A percentile compares a stretch with the other conserved stretches of the same genome.
phyloP scores from a whole-genome alignment of 352 stramenopile species.

The Globisporangium spiculum region DNA sequence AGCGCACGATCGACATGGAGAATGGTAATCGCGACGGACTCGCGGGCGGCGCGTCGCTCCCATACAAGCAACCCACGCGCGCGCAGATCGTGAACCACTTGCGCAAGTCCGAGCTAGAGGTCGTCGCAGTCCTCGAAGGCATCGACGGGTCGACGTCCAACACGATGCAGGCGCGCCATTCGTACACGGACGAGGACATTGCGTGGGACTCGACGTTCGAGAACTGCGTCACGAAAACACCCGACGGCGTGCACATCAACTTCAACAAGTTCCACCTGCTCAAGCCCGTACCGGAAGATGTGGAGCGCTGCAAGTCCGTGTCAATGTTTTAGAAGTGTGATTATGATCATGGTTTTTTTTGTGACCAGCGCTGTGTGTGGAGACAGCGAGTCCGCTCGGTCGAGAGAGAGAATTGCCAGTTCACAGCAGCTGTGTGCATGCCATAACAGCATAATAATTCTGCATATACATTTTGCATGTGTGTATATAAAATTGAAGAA shows the following conservation, averaged over 20 bases:
- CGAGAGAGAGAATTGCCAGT: background rate
- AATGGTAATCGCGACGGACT: slow-evolving; percentile 80
- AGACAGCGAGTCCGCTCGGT: background rate
- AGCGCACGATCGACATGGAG: slow-evolving; percentile 76
- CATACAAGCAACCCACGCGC: slow-evolving; percentile 66
- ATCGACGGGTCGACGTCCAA: slow-evolving; percentile 85
- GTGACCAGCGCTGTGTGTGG: background rate
- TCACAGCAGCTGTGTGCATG: background rate
- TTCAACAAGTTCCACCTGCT: slow-evolving; percentile 84
- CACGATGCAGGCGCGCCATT: slow-evolving; percentile 85
- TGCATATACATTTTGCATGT: background rate
- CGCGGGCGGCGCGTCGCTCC: slow-evolving; percentile 4
- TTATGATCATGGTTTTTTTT: background rate
- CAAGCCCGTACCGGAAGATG: slow-evolving; percentile 58
- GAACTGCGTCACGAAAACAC: slow-evolving; percentile 63
- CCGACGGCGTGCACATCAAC: slow-evolving; percentile 61
- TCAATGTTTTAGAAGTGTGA: slow-evolving; percentile 18
- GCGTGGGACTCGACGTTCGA: slow-evolving; percentile 78
- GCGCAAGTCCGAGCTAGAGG: slow-evolving; percentile 63
- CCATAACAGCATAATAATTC: background rate
- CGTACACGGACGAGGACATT: slow-evolving; percentile 81
- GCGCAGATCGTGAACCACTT: slow-evolving; percentile 73
- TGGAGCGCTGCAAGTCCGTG: slow-evolving; percentile 22
- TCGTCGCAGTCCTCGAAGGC: slow-evolving; percentile 79
- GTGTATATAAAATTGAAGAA: background rate